phyloP scores from a whole-genome alignment of 1,284 basidiomycete genomes.

The Sporisorium exsertum region DNA sequence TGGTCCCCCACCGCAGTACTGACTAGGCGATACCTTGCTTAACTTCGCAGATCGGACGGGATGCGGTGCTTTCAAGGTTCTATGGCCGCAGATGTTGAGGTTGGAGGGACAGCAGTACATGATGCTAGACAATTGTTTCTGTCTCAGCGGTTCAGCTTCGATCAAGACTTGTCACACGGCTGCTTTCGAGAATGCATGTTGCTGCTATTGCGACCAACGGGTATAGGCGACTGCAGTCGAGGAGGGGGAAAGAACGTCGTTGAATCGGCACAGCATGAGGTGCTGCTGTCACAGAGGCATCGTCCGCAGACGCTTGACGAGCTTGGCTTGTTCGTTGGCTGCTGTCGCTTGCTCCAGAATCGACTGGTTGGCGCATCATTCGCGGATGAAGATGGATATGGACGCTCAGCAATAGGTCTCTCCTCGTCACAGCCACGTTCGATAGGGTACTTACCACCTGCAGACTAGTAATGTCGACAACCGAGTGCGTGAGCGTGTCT shows the following conservation, averaged over 20 bases:
- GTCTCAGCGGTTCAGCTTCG: not conserved
- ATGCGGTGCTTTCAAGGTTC: slow-evolving; percentile 83
- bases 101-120: not conserved
- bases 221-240: slow-evolving; percentile 8
- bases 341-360: slow-evolving; percentile 51
- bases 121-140: not conserved
- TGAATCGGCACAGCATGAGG: not conserved
- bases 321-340: slow-evolving; percentile 41
- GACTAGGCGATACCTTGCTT: slow-evolving; percentile 82
- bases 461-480: slow-evolving; percentile 42
- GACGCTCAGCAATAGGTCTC: not conserved
- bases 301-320: slow-evolving; percentile 47
- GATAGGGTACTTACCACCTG: slow-evolving; percentile 33
- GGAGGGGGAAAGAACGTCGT: not conserved
- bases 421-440: too few species aligned
- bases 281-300: slow-evolving; percentile 25
- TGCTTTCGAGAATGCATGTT: not conserved
- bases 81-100: slow-evolving; percentile 77
- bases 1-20: slow-evolving; percentile 87
- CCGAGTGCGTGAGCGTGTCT: slow-evolving; percentile 40
- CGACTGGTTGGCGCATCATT: slow-evolving; percentile 7
- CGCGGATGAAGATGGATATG: not conserved
- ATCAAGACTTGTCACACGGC: not conserved
- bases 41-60: slow-evolving; percentile 84
- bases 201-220: not conserved